These are phyloP conservation scores for Xylariaceae sp. DNA, from an alignment of 2,329 filamentous ascomycete genomes.

Conservation along the genomic window DNA sequence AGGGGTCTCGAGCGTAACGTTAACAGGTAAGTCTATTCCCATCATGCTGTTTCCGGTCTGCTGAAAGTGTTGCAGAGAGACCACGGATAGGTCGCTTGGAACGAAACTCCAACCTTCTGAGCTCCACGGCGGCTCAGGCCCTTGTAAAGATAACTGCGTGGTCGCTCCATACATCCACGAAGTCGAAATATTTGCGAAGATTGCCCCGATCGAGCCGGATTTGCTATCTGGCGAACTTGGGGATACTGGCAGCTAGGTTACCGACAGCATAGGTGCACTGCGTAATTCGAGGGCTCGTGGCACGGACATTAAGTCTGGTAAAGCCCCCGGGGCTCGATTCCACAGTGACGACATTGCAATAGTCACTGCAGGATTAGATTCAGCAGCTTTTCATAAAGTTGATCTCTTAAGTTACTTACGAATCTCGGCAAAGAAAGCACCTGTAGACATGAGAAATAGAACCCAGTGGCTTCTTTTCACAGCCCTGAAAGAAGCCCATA, in stretches of 20 bases:
- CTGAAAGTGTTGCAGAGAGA: conserved; percentile 1
- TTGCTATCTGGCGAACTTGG: conserved; percentile 3
- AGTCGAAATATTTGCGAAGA: conserved; percentile 16
- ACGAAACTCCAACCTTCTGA: conserved; percentile 26
- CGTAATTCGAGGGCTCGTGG: conserved; percentile 20
- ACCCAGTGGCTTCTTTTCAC: conserved; percentile 21
- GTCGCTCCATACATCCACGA: conserved; percentile 29
- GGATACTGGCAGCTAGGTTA: not conserved
- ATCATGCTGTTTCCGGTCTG: conserved; percentile 12
- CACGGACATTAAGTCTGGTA: conserved; percentile 6
- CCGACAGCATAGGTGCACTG: conserved; percentile 10
- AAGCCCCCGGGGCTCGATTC: conserved; percentile 11
- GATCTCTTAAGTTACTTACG: conserved; percentile 14
- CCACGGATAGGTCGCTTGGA: conserved; percentile 6
- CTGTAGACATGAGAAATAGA: conserved; percentile 14
- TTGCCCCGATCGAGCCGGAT: conserved; percentile 11
- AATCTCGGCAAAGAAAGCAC: conserved; percentile 22
- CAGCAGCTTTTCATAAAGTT: not conserved
- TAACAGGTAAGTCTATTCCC: not conserved
- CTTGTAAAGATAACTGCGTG: conserved; percentile 20
- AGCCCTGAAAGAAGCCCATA: conserved; percentile 21
- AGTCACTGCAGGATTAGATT: conserved; percentile 13
- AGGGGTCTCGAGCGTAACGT: conserved; percentile 17
- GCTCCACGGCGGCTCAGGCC: conserved; percentile 25
- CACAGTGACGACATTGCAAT: conserved; percentile 28